These are phyloP conservation scores for Moesziomyces sp. DNA, from an alignment of 1,284 basidiomycete genomes.

Conservation along the genomic window DNA sequence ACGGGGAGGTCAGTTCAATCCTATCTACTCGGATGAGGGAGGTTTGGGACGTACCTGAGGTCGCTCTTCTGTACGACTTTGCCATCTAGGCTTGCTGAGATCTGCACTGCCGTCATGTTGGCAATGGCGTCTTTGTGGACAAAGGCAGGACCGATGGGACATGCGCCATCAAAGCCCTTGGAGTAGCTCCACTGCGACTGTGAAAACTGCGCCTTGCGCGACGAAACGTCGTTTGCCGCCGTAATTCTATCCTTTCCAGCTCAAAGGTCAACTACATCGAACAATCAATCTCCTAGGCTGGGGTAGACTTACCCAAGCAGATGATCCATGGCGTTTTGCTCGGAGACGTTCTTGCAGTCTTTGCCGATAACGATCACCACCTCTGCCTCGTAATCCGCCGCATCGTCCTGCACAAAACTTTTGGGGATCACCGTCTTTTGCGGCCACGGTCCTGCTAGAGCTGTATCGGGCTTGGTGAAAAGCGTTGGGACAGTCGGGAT, in stretches of 20 bases:
- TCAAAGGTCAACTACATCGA: too few species aligned
- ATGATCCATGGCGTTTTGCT: constrained; percentile 80
- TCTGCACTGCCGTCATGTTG: constrained; percentile 55
- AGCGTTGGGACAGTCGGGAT: constrained; percentile 75
- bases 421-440: constrained; percentile 73
- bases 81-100: constrained; percentile 66
- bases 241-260: constrained; percentile 55
- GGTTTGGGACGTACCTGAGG: constrained; percentile 61
- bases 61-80: constrained; percentile 66
- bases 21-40: too few species aligned
- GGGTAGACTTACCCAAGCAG: constrained; percentile 79
- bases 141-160: constrained; percentile 69
- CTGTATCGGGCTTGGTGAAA: constrained; percentile 81
- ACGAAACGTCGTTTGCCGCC: constrained; percentile 69
- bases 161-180: constrained; percentile 69
- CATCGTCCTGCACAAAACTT: constrained; percentile 75
- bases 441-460: constrained; percentile 78
- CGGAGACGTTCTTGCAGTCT: constrained; percentile 79
- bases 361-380: constrained; percentile 86
- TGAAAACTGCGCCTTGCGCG: constrained; percentile 63
- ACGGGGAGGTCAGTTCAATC: background rate
- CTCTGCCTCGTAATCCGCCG: constrained; percentile 89
- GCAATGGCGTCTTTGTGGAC: constrained; percentile 56
- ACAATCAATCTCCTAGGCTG: too few species aligned
- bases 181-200: constrained; percentile 68